Base-by-base conservation (phyloP, 2,329 filamentous ascomycete genomes). In the Botryotinia narcissicola region DNA sequence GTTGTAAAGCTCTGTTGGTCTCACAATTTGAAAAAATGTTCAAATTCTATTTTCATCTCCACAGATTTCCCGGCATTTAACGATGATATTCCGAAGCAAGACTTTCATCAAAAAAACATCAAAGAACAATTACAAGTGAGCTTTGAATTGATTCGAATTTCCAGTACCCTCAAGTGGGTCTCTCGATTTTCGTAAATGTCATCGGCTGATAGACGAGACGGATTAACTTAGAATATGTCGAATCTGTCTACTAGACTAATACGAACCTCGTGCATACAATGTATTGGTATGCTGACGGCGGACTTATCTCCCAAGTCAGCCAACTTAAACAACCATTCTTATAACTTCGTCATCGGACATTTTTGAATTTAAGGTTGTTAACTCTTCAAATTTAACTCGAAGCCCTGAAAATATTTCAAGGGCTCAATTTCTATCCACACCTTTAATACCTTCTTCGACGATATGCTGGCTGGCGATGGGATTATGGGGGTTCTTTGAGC, bases 271-370 rank as follows among this genome's bases (percentile, higher is more conserved):
- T 68, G 32, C 32, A 54, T 42, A 29, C 46, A 40, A 14, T 22
- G 48, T 64, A 25, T 48, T 48, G 42, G 2, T 35, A 48, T 66
- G 62, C 62, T n/a, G 5, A 54, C 18, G 29, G 32, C 42, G n/a
- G 46, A 51, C 32, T 37, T 37, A 54, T 67, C 46, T 29, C 48
- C 35, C 7, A 40, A 42, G 64, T 35, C 46, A 68, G 46, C n/a
- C 64, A 68, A 40, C 51, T 57, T 57, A 25, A 48, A 29, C 54
- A 42, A 48, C 44, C n/a, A 37, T 44, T 18, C 20, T 63, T 22
- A n/a, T 67, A 25, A 67, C 12, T 32, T 57, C 64, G 48, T 57
- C 64, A 68, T 57, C 64, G 48, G 48, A 20, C 64, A 68, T 68
- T 68, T 68, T 68, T 57, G 46, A 2, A 68, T 54, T 68, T 57